Evolutionary conservation across 1,284 basidiomycete species (phyloP).

Genomic region (Coniophora puteana): DNA sequence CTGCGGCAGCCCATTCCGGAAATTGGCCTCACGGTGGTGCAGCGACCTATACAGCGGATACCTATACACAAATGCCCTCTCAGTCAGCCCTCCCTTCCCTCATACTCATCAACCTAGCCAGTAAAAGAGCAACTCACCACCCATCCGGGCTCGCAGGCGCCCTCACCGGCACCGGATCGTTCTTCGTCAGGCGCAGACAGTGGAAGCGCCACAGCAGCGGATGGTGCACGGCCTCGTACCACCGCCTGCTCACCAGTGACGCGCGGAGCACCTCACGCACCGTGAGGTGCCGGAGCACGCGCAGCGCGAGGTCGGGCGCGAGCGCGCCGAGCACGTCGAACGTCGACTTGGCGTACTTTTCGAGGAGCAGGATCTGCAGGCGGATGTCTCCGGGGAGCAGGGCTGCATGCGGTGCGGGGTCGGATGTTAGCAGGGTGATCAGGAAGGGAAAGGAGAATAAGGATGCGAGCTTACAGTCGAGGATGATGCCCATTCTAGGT

Average conservation of each 20-base stretch:
- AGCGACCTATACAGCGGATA: constrained; percentile 77
- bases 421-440: background rate
- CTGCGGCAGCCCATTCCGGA: constrained; percentile 74
- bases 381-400: constrained; percentile 76
- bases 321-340: constrained; percentile 80
- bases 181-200: constrained; percentile 68
- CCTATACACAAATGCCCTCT: constrained; percentile 34
- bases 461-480: constrained; percentile 42
- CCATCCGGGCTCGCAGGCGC: constrained; percentile 61
- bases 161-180: constrained; percentile 66
- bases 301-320: constrained; percentile 61
- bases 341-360: constrained; percentile 77
- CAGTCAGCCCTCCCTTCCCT: background rate
- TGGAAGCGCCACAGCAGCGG: constrained; percentile 79
- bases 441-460: background rate
- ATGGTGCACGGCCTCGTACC: constrained; percentile 65
- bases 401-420: constrained; percentile 31
- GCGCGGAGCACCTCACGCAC: constrained; percentile 64
- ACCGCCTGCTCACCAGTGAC: constrained; percentile 61
- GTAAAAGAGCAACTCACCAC: constrained; percentile 46
- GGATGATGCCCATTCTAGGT: constrained; percentile 53
- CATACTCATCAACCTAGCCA: background rate
- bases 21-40: constrained; percentile 86
- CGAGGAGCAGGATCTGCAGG: constrained; percentile 73
- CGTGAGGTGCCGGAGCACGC: constrained; percentile 62